Base-by-base conservation (phyloP, 768 basidiomycete genomes). In the Candolleomyces efflorescens region DNA sequence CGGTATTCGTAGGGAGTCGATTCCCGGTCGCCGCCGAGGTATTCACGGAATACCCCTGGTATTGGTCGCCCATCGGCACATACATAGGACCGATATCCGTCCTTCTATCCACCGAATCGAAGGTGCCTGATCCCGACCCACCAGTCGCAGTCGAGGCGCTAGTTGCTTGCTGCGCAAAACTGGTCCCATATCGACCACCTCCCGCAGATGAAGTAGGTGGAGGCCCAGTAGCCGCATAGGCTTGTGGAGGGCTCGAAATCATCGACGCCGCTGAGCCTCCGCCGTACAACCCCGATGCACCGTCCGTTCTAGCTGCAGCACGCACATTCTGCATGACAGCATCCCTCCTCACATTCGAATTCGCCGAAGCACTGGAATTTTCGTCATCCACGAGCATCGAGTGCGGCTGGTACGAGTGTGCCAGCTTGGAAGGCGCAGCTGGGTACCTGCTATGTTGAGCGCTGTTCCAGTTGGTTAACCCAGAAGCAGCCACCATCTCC, bases 321-420 rank as follows among this genome's bases (percentile, higher is more conserved):
- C 90, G 81, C 50, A 90, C 86, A 69, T 84, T 90, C 22, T 89
- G 89, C 83, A 93, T 84, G 38, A 91, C 86, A n/a, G 82, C 86
- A 59, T 93, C 90, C 47, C 87, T 75, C 64, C 90, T 78, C 18
- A 64, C 62, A 46, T 61, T 67, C 36, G 36, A n/a, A 22, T 37
- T 23, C 23, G 36, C 51, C 37, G 51, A 26, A 3, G n/a, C 10
- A 50, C 67, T 68, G 24, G 60, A 64, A 46, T 72, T 69, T 53
- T 86, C 83, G 53, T 86, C 85, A 23, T 88, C 88, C 36, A 86
- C 84, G 53, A 84, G 78, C 62, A 89, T 82, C 3, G 84, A 76
- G 55, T 83, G 80, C 13, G 86, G 82, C 65, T 87, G 84, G 69
- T 85, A 88, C 18, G 84, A 79, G 60, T 87, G 85, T 46, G 84